phyloP scores from a whole-genome alignment of 805 yeast genomes.

The Spathaspora passalidarum region DNA sequence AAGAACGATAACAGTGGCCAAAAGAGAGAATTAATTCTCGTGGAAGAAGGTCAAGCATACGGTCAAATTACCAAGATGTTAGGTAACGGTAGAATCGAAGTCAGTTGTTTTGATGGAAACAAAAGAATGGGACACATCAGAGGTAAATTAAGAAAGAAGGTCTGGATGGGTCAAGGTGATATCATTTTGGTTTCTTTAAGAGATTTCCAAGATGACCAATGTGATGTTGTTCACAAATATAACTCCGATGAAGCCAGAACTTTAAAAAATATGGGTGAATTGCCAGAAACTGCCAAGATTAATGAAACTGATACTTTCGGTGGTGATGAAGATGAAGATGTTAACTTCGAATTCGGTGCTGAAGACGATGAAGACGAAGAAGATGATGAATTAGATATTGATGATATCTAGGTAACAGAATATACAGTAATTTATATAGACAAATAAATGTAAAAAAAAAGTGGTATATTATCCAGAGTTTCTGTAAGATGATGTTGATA shows the following conservation, averaged over 20 bases:
- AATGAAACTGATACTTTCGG: conserved; percentile 97
- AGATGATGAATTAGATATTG: conserved; percentile 79
- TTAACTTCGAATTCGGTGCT: conserved; percentile 94
- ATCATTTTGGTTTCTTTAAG: conserved; percentile 92
- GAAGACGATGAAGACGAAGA: conserved; percentile 76
- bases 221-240: conserved; percentile 96
- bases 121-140: conserved; percentile 97
- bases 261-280: conserved; percentile 90
- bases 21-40: conserved; percentile 89
- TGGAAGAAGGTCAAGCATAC: conserved; percentile 97
- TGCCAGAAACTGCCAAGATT: conserved; percentile 95
- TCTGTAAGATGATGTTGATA: too few relatives aligned
- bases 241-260: conserved; percentile 98
- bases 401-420: conserved; percentile 65
- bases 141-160: conserved; percentile 99
- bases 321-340: conserved; percentile 95
- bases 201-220: conserved; percentile 97
- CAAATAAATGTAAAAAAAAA: neutral
- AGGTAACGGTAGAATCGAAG: conserved; percentile 97
- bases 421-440: neutral
- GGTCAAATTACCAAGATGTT: conserved; percentile 98
- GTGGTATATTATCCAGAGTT: too few relatives aligned
- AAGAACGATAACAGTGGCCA: conserved; percentile 89
- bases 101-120: conserved; percentile 89
- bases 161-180: conserved; percentile 99